A percentile compares a stretch with the other conserved stretches of the same genome.
Evolutionary conservation across 768 basidiomycete species (phyloP).

Genomic region (Mycena kentingensis): DNA sequence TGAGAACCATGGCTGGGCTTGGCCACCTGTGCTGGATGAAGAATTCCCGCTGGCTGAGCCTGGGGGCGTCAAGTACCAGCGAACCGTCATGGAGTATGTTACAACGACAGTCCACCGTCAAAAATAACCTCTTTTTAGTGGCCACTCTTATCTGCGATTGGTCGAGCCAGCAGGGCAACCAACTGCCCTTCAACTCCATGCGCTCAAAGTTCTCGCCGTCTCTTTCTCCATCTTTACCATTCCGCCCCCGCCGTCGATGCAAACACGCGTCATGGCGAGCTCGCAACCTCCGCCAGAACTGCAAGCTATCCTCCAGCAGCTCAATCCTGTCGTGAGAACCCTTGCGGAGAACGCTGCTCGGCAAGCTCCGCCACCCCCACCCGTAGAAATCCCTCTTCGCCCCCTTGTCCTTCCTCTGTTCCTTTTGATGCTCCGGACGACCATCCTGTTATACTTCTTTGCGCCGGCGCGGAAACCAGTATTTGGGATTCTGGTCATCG

Average conservation of each 20-base stretch:
- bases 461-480: conserved; percentile 73
- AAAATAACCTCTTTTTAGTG: conserved; percentile 37
- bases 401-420: conserved; percentile 67
- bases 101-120: not conserved
- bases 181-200: conserved; percentile 62
- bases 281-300: conserved; percentile 51
- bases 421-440: conserved; percentile 68
- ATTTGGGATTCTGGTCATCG: conserved; percentile 63
- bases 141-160: conserved; percentile 57
- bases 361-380: conserved; percentile 42
- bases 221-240: conserved; percentile 54
- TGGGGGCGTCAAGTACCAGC: conserved; percentile 46
- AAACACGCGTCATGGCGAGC: conserved; percentile 26
- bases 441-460: conserved; percentile 74
- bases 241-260: conserved; percentile 27
- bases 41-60: conserved; percentile 42
- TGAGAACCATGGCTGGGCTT: conserved; percentile 45
- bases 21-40: conserved; percentile 53
- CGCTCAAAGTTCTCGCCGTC: conserved; percentile 61
- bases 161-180: conserved; percentile 46
- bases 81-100: conserved; percentile 42
- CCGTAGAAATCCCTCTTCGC: conserved; percentile 60
- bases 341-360: conserved; percentile 34
- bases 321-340: conserved; percentile 36
- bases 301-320: conserved; percentile 63